A percentile compares a stretch with the other conserved stretches of the same genome.
phyloP scores from a whole-genome alignment of 148 eudicot species.

The Suaeda aralocaspica region DNA sequence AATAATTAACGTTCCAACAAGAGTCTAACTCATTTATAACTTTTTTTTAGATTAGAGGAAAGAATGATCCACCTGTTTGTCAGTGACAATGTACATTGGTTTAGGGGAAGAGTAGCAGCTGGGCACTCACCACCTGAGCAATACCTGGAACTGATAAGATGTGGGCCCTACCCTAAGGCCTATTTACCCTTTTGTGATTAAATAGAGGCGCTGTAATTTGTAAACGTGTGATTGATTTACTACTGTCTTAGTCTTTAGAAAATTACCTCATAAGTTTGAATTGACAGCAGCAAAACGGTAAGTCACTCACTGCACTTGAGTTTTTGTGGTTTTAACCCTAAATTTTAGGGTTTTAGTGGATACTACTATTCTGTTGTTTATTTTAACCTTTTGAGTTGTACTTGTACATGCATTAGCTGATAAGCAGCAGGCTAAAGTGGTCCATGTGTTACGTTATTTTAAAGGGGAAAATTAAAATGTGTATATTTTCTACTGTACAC shows the following conservation, averaged over 20 bases:
- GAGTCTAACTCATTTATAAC: too few relatives aligned
- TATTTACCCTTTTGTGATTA: slow-evolving; percentile 5
- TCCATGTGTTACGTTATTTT: background rate
- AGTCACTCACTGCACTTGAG: background rate
- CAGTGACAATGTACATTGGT: slow-evolving; percentile 52
- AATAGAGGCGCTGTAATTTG: background rate
- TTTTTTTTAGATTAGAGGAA: slow-evolving; percentile 8
- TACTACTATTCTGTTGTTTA: background rate
- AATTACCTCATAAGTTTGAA: background rate
- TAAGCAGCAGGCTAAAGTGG: background rate
- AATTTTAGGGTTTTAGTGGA: background rate
- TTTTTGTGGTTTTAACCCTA: background rate
- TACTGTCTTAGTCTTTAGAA: background rate
- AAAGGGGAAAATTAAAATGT: too few relatives aligned
- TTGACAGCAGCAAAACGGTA: slow-evolving; percentile 1
- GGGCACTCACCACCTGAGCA: slow-evolving; percentile 77
- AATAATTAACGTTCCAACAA: too few relatives aligned
- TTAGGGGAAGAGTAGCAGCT: slow-evolving; percentile 42
- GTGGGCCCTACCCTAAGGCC: background rate
- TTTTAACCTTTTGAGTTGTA: background rate
- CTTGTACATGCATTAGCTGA: background rate
- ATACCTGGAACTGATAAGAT: slow-evolving; percentile 64
- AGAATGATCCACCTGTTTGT: slow-evolving; percentile 70
- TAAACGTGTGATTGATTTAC: slow-evolving; percentile 10
- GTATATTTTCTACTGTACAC: too few relatives aligned